Evolutionary conservation across 768 basidiomycete species (phyloP).

Genomic region (Lentinula edodes): DNA sequence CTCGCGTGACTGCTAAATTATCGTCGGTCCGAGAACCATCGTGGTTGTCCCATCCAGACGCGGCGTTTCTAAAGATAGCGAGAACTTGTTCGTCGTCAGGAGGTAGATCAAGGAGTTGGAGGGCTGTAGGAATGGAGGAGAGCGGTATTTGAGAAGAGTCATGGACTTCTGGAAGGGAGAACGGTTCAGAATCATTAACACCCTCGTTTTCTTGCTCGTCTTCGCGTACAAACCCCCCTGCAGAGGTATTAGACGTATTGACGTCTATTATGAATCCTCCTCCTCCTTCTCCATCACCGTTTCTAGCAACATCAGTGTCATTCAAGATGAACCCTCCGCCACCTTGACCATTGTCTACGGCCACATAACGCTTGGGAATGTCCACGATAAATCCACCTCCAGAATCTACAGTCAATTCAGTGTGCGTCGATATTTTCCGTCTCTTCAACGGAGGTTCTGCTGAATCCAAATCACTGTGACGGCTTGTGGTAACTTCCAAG

Average conservation of each 20-base stretch:
- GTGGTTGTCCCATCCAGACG: slow-evolving; percentile 53
- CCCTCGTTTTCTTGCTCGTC: no score
- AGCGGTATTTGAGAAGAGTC: slow-evolving; percentile 40
- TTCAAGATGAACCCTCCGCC: slow-evolving; percentile 26
- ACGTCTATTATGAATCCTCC: slow-evolving; percentile 28
- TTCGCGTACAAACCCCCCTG: not conserved
- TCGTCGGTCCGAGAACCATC: slow-evolving; percentile 15
- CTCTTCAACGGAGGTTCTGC: not conserved
- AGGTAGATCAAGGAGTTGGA: slow-evolving; percentile 58
- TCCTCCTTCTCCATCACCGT: slow-evolving; percentile 15
- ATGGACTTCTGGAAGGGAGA: slow-evolving; percentile 4
- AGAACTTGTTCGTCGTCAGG: slow-evolving; percentile 73
- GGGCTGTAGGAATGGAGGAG: slow-evolving; percentile 52
- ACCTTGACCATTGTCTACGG: not conserved
- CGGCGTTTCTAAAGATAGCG: slow-evolving; percentile 68
- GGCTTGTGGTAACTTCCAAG: not conserved
- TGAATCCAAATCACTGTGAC: not conserved
- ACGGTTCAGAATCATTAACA: slow-evolving; percentile 9
- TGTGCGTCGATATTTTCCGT: not conserved
- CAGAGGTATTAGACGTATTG: not conserved
- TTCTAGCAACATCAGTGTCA: slow-evolving; percentile 4
- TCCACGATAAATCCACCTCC: slow-evolving; percentile 30
- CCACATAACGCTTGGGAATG: slow-evolving; percentile 8
- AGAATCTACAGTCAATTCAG: not conserved
- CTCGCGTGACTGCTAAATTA: slow-evolving; percentile 40